phyloP scores from a whole-genome alignment of 75 land plant species.

The Sequoiadendron giganteum region DNA sequence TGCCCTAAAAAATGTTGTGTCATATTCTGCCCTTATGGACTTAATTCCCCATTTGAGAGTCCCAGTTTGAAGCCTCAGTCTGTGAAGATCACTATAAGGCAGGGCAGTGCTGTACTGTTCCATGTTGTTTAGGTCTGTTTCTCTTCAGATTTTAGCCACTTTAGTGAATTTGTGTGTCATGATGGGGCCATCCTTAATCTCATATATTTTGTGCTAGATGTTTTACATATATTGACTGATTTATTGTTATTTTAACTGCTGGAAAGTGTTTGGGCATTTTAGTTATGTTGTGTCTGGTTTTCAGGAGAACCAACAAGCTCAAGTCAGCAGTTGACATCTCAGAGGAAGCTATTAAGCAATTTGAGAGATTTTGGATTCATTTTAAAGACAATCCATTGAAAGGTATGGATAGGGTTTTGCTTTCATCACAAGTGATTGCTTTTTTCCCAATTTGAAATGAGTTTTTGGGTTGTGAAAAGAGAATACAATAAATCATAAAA shows the following conservation, averaged over 20 bases:
- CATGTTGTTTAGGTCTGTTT: not conserved
- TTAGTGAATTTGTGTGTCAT: not conserved
- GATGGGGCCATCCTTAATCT: not conserved
- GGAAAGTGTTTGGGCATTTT: not conserved
- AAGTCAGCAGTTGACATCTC: constrained; percentile 83
- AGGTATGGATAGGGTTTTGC: not conserved
- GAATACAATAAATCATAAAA: not conserved
- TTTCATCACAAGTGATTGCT: not conserved
- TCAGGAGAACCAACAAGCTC: constrained; percentile 88
- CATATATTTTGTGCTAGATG: not conserved
- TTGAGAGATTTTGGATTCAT: constrained; percentile 79
- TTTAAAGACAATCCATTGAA: constrained; percentile 53
- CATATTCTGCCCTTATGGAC: too few relatives aligned
- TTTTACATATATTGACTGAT: not conserved
- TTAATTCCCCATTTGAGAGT: not conserved
- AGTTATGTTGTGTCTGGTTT: not conserved
- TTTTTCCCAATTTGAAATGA: not conserved
- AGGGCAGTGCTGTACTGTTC: not conserved
- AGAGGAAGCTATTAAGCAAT: constrained; percentile 60
- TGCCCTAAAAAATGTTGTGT: not conserved
- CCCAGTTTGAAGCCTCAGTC: not conserved
- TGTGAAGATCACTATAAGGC: not conserved
- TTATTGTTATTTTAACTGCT: not conserved
- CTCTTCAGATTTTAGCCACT: not conserved
- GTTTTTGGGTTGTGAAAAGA: not conserved